phyloP scores from a whole-genome alignment of 176 grass and related monocot species.

The Echinochloa phyllopogon region DNA sequence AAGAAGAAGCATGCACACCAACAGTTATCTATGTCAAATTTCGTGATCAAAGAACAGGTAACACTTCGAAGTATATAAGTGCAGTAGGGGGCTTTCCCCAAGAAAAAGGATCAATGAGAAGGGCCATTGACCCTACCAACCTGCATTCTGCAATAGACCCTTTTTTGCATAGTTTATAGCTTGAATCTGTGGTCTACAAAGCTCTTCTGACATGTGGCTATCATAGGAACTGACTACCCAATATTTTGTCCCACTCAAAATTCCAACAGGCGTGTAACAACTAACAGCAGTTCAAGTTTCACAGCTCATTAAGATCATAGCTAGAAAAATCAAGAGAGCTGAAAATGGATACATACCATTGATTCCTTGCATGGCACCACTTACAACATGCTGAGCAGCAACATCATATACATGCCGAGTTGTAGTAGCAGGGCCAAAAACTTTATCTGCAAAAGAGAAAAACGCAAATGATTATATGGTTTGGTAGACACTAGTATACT shows the following conservation, averaged over 20 bases:
- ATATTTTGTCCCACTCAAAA: background rate
- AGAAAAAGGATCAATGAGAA: conserved; percentile 1
- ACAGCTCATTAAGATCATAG: conserved; percentile 22
- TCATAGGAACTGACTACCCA: background rate
- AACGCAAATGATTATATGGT: conserved; percentile 2
- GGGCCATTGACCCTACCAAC: background rate
- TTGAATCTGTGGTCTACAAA: background rate
- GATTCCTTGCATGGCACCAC: conserved; percentile 98
- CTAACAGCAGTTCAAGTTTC: conserved; percentile 17
- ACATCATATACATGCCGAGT: conserved; percentile 93
- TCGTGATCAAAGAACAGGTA: background rate
- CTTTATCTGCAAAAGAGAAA: conserved; percentile 73
- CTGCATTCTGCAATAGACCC: background rate
- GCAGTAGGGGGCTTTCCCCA: background rate
- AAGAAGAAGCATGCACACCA: conserved; percentile 18
- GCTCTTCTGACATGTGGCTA: background rate
- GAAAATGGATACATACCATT: conserved; percentile 67
- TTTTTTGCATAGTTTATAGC: background rate
- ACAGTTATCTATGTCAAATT: background rate
- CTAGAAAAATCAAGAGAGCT: conserved; percentile 35
- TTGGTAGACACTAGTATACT: conserved; percentile 16
- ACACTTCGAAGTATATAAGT: conserved; percentile 11
- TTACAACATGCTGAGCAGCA: conserved; percentile 93
- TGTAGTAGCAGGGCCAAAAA: conserved; percentile 96
- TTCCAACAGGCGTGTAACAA: conserved; percentile 27